Percentiles rank a stretch among this genome's conserved stretches.
These are phyloP conservation scores for Pseudonitzschia pungens DNA, from an alignment of 108 stramenopile genomes.

Conservation along the genomic window DNA sequence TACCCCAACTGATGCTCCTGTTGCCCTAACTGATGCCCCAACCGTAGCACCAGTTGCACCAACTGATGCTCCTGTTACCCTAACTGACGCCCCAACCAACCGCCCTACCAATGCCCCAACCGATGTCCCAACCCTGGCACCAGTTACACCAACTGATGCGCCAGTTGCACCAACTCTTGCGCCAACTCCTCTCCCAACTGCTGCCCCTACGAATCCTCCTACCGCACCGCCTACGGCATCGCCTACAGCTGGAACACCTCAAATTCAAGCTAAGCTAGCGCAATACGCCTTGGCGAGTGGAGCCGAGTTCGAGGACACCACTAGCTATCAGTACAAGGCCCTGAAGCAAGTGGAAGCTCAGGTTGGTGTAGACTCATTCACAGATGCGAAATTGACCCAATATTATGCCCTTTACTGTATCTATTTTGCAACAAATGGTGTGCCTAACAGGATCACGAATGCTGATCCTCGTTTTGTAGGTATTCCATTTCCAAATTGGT, in stretches of 20 bases:
- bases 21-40: constrained; percentile 25
- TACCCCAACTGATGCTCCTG: constrained; percentile 23
- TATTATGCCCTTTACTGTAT: constrained; percentile 38
- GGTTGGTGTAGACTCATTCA: constrained; percentile 24
- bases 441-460: constrained; percentile 30
- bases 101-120: constrained; percentile 11
- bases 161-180: constrained; percentile 24
- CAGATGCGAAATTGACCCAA: constrained; percentile 28
- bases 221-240: neutral
- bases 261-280: constrained; percentile 13
- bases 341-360: constrained; percentile 29
- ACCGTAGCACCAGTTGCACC: constrained; percentile 29
- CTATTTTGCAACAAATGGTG: constrained; percentile 27
- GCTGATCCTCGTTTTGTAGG: constrained; percentile 24
- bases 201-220: no score
- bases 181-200: constrained; percentile 4
- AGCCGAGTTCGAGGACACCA: constrained; percentile 36
- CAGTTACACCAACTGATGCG: constrained; percentile 17
- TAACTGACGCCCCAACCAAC: constrained; percentile 8
- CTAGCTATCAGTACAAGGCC: constrained; percentile 40
- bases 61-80: constrained; percentile 15
- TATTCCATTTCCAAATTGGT: constrained; percentile 20
- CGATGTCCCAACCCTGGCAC: neutral
- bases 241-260: neutral
- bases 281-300: constrained; percentile 25